These are phyloP conservation scores for Magnaporthales sp. DNA, from an alignment of 2,329 filamentous ascomycete genomes.

Conservation along the genomic window DNA sequence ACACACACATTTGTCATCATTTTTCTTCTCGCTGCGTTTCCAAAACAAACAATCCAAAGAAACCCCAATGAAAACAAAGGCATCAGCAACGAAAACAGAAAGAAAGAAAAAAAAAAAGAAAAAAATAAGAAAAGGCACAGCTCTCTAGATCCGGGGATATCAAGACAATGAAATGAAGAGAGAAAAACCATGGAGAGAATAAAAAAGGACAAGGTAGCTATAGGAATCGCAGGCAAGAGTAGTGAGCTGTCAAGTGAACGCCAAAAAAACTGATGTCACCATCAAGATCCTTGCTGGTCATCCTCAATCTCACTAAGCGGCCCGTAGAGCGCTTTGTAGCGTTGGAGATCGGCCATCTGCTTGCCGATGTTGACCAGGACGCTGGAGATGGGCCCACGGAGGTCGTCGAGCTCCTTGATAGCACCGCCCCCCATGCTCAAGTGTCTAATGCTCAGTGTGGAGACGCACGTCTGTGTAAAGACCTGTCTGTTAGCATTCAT, in stretches of 20 bases:
- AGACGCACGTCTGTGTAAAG: slow-evolving; percentile 61
- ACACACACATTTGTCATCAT: slow-evolving; percentile 1
- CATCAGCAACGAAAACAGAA: not conserved
- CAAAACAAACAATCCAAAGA: not conserved
- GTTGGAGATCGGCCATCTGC: slow-evolving; percentile 55
- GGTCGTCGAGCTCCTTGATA: slow-evolving; percentile 56
- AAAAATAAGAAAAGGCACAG: not conserved
- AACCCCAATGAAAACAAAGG: not conserved
- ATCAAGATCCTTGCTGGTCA: not conserved
- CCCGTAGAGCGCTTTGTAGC: slow-evolving; percentile 47
- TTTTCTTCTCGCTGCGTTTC: slow-evolving; percentile 1
- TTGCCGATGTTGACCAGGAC: slow-evolving; percentile 54
- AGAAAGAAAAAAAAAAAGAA: not conserved
- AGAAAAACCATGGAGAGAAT: not conserved
- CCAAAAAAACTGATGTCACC: not conserved
- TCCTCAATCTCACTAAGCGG: slow-evolving; percentile 11
- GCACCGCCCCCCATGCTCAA: slow-evolving; percentile 60
- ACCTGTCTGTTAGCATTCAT: not conserved
- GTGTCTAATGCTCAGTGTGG: slow-evolving; percentile 70
- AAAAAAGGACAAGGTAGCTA: not conserved
- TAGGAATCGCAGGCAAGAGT: not conserved
- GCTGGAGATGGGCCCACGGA: slow-evolving; percentile 71
- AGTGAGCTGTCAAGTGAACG: not conserved
- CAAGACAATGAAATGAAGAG: not conserved
- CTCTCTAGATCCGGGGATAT: not conserved